These are phyloP conservation scores for Solanum pinnatisectum DNA, from an alignment of 257 asterid species.

Conservation along the genomic window DNA sequence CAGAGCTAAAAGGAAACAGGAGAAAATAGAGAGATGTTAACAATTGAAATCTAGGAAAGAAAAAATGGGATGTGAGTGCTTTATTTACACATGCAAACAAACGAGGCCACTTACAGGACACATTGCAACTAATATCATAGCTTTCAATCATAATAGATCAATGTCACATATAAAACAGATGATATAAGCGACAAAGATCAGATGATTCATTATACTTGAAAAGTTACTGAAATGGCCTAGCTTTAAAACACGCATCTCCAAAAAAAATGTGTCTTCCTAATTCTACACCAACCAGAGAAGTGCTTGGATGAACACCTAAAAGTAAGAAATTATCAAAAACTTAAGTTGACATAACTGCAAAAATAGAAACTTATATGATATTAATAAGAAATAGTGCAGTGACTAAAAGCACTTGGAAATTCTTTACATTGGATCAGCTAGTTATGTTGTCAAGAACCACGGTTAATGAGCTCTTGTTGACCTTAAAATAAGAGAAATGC, in stretches of 20 bases:
- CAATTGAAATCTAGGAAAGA: neutral
- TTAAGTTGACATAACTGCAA: neutral
- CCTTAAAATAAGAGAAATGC: neutral
- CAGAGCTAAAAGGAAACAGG: conserved; percentile 32
- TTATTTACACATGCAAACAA: neutral
- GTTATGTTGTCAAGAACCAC: neutral
- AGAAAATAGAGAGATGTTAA: neutral
- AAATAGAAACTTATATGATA: neutral
- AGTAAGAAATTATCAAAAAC: neutral
- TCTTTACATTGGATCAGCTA: neutral
- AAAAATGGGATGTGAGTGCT: neutral
- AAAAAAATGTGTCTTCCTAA: neutral
- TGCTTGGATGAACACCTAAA: neutral
- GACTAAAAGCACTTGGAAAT: neutral
- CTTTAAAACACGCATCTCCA: neutral
- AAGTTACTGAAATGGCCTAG: neutral
- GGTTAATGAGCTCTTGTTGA: neutral
- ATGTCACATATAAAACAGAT: neutral
- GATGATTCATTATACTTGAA: neutral
- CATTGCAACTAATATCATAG: neutral
- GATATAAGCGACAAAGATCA: neutral
- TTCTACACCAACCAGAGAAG: neutral
- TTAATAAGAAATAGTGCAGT: neutral
- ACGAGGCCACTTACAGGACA: neutral
- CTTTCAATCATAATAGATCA: neutral